Evolutionary conservation across 1,139 yeast species (phyloP), one percentile per base, ranked within the genome.

Genomic region (Nakaseomyces kungkrabaensis): DNA sequence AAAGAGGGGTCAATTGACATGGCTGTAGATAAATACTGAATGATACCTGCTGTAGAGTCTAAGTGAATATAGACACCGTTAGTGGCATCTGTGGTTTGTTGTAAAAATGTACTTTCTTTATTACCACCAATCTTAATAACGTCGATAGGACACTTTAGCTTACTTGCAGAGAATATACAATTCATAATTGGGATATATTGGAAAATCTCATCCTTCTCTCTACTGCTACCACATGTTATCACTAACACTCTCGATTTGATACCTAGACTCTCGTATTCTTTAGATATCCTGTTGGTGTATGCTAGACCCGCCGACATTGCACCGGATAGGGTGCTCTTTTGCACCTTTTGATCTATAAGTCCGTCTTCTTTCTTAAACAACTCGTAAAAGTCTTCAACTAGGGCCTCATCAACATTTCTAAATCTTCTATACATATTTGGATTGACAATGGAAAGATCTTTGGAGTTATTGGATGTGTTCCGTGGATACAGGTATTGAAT

Each of bases 51-150:
- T 1, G 94, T 86, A 50, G 83, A 79, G n/a, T 76, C 77, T 31
- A 90, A 76, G 54, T 78, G 83, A 56, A 90, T 73, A 62, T 90
- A 94, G 0, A 89, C 82, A 4, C 99, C 99, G 55, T 82, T 79
- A 0, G 98, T 92, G 11, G 96, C 92, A 69, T 94, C 98, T 0
- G 95, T 78, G 0, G 98, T 97, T 65, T 94, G 98, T 63, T 94
- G 98, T 51, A 94, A 68, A 61, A 89, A 90, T 1, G 95, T 85
- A 1, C 95, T 83, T 56, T 82, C 78, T 13, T 73, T 72, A 22
- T 55, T 51, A 11, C 68, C 68, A 1, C 92, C 92, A 46, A 94
- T 71, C 63, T 90, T 89, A 53, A 94, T 90, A 22, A 90, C 89
- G 66, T 94, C 97, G 13, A 92, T 82, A 2, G 96, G 86, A 10